A percentile compares a stretch with the other conserved stretches of the same genome.
These are phyloP conservation scores for Epicoccum nigrum DNA, from an alignment of 2,329 filamentous ascomycete species.

Conservation along the genomic window DNA sequence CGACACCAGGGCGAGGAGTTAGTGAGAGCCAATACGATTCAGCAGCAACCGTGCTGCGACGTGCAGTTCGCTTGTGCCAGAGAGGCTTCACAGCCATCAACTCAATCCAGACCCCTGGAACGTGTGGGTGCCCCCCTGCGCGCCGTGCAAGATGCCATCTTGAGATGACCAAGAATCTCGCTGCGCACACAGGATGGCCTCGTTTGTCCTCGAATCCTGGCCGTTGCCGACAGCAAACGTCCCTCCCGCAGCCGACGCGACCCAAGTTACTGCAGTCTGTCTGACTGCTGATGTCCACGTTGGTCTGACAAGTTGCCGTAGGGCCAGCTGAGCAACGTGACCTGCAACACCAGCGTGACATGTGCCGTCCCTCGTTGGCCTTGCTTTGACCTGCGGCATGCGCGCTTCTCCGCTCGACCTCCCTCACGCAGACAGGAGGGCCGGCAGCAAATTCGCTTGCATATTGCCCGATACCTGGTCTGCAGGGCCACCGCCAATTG, in stretches of 20 bases:
- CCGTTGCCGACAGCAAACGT: slow-evolving; percentile 33
- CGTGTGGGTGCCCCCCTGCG: slow-evolving; percentile 22
- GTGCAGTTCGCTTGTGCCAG: slow-evolving; percentile 34
- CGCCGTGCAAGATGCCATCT: slow-evolving; percentile 29
- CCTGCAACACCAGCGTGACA: slow-evolving; percentile 27
- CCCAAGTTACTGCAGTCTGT: neutral
- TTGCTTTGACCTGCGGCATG: slow-evolving; percentile 15
- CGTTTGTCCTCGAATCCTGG: slow-evolving; percentile 12
- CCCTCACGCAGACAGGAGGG: slow-evolving; percentile 13
- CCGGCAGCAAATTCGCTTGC: slow-evolving; percentile 15
- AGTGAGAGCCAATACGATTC: slow-evolving; percentile 27
- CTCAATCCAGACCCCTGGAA: slow-evolving; percentile 31
- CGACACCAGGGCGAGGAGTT: slow-evolving; percentile 28
- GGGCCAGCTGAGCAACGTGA: slow-evolving; percentile 24
- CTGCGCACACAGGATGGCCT: slow-evolving; percentile 22
- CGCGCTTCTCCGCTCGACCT: slow-evolving; percentile 29
- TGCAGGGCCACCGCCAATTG: slow-evolving; percentile 29
- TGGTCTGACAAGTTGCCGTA: slow-evolving; percentile 5
- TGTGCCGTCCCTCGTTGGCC: slow-evolving; percentile 9
- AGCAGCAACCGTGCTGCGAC: slow-evolving; percentile 16
- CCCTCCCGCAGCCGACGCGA: slow-evolving; percentile 21
- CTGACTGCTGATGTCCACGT: neutral
- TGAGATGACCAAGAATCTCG: slow-evolving; percentile 21
- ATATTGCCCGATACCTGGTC: slow-evolving; percentile 31
- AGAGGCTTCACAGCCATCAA: slow-evolving; percentile 14